These are phyloP conservation scores for Mycotypha africana DNA, from an alignment of 371 early-diverging fungal genomes.

Conservation along the genomic window DNA sequence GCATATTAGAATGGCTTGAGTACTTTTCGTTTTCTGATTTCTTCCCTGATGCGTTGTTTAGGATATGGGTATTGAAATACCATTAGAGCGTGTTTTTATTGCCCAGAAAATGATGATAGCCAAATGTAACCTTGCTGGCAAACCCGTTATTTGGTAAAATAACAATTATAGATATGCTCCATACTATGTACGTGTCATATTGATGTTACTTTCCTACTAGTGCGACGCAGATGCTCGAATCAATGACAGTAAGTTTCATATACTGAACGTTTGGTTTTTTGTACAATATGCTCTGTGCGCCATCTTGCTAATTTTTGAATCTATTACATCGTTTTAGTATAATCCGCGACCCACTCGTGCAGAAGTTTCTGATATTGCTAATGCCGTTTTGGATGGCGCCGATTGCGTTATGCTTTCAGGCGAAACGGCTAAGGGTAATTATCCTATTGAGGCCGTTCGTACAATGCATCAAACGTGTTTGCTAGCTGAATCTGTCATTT, in stretches of 20 bases:
- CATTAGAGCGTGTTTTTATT: constrained; percentile 85
- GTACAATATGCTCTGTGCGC: too few relatives aligned
- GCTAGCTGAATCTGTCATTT: constrained; percentile 73
- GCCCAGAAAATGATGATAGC: constrained; percentile 97
- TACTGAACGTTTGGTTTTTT: constrained; percentile 2
- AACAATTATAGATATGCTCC: neutral
- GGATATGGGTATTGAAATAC: constrained; percentile 97
- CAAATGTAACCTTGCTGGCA: constrained; percentile 89
- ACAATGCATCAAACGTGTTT: constrained; percentile 75
- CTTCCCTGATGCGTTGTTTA: neutral
- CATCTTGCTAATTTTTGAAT: neutral
- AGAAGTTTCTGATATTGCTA: constrained; percentile 98
- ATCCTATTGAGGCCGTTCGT: constrained; percentile 69
- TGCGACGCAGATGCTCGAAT: constrained; percentile 99
- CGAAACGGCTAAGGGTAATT: constrained; percentile 94
- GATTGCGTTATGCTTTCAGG: constrained; percentile 99
- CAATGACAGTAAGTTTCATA: constrained; percentile 81
- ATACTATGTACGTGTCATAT: too few relatives aligned
- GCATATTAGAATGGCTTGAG: too few relatives aligned
- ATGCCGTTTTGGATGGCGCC: constrained; percentile 95
- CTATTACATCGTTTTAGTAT: constrained; percentile 26
- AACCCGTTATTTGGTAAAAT: constrained; percentile 86
- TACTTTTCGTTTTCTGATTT: too few relatives aligned
- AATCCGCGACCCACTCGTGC: constrained; percentile 98
- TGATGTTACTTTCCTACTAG: too few relatives aligned